Evolutionary conservation across 192 early-diverging fungal genomes (phyloP).

Genomic region (Paraglomus brasilianum): DNA sequence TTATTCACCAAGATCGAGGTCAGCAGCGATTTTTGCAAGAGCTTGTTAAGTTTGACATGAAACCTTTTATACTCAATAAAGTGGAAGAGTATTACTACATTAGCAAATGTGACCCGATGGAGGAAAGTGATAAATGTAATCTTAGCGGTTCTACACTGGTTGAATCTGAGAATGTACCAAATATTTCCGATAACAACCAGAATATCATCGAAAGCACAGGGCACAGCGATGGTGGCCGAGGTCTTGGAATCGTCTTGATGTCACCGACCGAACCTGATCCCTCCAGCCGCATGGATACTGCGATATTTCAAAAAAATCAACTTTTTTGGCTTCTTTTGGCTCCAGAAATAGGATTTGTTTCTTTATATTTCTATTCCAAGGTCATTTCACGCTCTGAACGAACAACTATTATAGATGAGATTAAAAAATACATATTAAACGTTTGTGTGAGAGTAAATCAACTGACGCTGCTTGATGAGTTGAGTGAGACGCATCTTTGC

Average conservation of each 20-base stretch:
- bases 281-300: slow-evolving; percentile 24
- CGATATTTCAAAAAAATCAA: slow-evolving; percentile 29
- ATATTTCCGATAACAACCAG: slow-evolving; percentile 8
- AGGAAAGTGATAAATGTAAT: slow-evolving; percentile 6
- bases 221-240: slow-evolving; percentile 37
- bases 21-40: slow-evolving; percentile 53
- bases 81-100: slow-evolving; percentile 56
- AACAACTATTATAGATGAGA: slow-evolving; percentile 51
- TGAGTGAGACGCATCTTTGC: slow-evolving; percentile 61
- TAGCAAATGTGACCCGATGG: slow-evolving; percentile 35
- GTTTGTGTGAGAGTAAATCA: slow-evolving; percentile 68
- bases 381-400: slow-evolving; percentile 49
- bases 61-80: slow-evolving; percentile 48
- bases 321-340: slow-evolving; percentile 68
- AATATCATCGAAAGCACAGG: no score
- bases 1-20: slow-evolving; percentile 48
- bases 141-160: not conserved
- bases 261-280: slow-evolving; percentile 19
- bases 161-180: slow-evolving; percentile 16
- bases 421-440: slow-evolving; percentile 54
- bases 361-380: slow-evolving; percentile 72
- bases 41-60: slow-evolving; percentile 44
- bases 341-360: slow-evolving; percentile 50
- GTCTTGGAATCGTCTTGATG: slow-evolving; percentile 50
- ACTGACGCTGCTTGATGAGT: slow-evolving; percentile 55